phyloP scores from a whole-genome alignment of 2,329 filamentous ascomycete genomes.

The Orbilia blumenaviensis region DNA sequence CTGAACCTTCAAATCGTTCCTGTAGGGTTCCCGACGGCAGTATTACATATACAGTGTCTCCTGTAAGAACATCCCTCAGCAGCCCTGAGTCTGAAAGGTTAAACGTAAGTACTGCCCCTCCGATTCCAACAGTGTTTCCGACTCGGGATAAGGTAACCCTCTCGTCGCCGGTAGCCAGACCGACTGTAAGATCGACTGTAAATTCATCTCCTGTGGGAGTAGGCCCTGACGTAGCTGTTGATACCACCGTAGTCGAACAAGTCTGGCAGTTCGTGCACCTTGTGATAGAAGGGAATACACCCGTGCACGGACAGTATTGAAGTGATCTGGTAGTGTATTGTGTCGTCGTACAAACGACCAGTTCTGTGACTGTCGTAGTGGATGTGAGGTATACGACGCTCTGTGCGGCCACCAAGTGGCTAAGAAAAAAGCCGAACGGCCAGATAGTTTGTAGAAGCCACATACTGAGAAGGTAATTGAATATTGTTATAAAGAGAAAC shows the following conservation, averaged over 20 bases:
- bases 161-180: slow-evolving; percentile 21
- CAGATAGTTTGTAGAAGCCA: not conserved
- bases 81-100: slow-evolving; percentile 17
- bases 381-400: slow-evolving; percentile 3
- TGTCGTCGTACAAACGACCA: slow-evolving; percentile 33
- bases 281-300: slow-evolving; percentile 10
- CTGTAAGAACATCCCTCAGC: slow-evolving; percentile 22
- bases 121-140: slow-evolving; percentile 43
- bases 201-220: slow-evolving; percentile 13
- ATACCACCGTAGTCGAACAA: slow-evolving; percentile 28
- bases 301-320: slow-evolving; percentile 31
- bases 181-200: slow-evolving; percentile 36
- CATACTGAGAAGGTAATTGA: not conserved
- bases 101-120: slow-evolving; percentile 20
- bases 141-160: slow-evolving; percentile 35
- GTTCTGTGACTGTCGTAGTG: slow-evolving; percentile 33
- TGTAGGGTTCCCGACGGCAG: slow-evolving; percentile 18
- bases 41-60: slow-evolving; percentile 39
- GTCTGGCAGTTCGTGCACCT: slow-evolving; percentile 1
- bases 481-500: not conserved
- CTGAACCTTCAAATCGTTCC: slow-evolving; percentile 35
- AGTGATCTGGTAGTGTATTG: slow-evolving; percentile 19
- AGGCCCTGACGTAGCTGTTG: not conserved
- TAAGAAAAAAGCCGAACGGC: not conserved
- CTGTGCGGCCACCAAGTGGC: not conserved